Base-by-base conservation (phyloP, 169 alveolate genomes). In the Cryptosporidium sp. region DNA sequence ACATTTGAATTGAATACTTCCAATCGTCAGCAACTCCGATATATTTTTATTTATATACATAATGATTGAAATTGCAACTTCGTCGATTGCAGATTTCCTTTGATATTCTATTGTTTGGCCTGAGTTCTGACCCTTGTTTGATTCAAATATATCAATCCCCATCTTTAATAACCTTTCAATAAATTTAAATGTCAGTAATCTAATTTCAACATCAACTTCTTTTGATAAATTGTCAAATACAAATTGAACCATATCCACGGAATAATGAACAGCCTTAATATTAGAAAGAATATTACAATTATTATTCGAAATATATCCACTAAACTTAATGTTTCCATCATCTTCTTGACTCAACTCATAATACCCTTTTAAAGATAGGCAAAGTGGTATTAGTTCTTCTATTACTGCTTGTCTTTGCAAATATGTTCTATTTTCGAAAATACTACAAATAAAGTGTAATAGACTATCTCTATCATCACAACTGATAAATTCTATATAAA, bases 141-240 rank as follows among this genome's bases (percentile, higher is more conserved):
- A 39, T 55, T 73, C 86, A 12, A 37, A 73, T 23, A 59, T 23
- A 37, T 80, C 75, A 80, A 80, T 80, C 2, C 89, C 75, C 74
- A 80, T 39, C 18, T n/a, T 37, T 43, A 62, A 29, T 29, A 80
- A 48, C 37, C n/a, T 59, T 16, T 43, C 35, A 16, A 80, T 31
- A 80, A 65, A 80, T 16, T 80, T 52, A 41, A 80, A 65, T 31
- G 35, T 58, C 29, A 43, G 21, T 31, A 21, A n/a, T 26, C 50
- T 35, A 29, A 59, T 80, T 65, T 65, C 89, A 29, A 59, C 23
- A 37, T 80, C 89, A 21, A 26, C 55, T 16, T 80, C 89, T 16
- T 80, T 80, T 48, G 62, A 7, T 23, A 80, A 62, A 23, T 45
- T 41, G 6, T 61, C 59, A 3, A 65, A 62, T 61, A 65, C 23